Base-by-base conservation (phyloP, 139 green algal species). In the Volvox reticuliferus region DNA sequence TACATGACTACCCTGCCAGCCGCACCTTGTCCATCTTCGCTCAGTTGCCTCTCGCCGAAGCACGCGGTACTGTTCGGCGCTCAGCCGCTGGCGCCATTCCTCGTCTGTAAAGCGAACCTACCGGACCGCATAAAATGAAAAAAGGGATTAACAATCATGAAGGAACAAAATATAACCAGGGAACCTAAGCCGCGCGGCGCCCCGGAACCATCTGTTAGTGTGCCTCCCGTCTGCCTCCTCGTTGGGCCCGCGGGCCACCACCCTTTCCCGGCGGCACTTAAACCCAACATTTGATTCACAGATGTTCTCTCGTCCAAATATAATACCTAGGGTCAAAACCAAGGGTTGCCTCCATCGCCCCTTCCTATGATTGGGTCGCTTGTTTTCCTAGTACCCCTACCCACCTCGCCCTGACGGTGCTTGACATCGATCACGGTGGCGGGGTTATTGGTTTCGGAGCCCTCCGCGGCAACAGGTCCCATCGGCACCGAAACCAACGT, bases 1-100 rank as follows among this genome's bases (percentile, higher is more conserved):
- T 55, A 55, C 9, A 5, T 9, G 44, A 5, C 44, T 55, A 55
- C 65, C 6, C 24, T 73, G 2, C 65, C 21, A 24, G 30, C 35
- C 85, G 1, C 67, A 95, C 93, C 92, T 95, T 26, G 86, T 93
- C 35, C 68, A 88, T 20, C 94, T 94, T 62, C 92, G 86, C 89
- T 98, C 96, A 19, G 96, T 98, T 78, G 88, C 91, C 20, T 93
- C 95, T 44, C 94, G 37, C 6, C 96, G 86, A 69, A 98, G 91
- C 35, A 98, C 93, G 2, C 81, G 77, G 86, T 98, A 98, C 75
- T 92, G 50, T 24, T 92, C 93, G 2, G 77, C 30, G 20, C 75
- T 77, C 12, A 98, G 91, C 79, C 87, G 71, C 62, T 93, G 19
- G 55, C 19, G 55, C 93, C 93, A 95, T 87, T 95, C 93, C 36